phyloP scores from a whole-genome alignment of 768 basidiomycete species.

The Coprinellus micaceus region DNA sequence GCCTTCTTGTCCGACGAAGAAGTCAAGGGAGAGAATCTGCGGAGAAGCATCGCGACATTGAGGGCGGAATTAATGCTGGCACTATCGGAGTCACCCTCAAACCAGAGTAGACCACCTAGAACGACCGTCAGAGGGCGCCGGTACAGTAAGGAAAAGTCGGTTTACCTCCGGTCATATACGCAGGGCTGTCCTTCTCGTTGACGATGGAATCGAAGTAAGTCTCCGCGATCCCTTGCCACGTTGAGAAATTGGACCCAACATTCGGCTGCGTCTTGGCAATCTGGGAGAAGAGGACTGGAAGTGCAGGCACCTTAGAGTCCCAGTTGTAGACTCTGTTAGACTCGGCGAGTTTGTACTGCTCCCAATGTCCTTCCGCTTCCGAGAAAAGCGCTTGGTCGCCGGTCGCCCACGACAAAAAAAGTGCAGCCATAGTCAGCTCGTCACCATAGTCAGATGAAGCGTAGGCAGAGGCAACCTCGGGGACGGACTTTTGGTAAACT shows the following conservation, averaged over 20 bases:
- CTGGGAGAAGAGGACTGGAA: conserved; percentile 74
- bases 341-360: conserved; percentile 49
- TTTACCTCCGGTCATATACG: conserved; percentile 60
- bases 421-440: conserved; percentile 70
- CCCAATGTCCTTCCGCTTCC: conserved; percentile 62
- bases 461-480: conserved; percentile 61
- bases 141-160: neutral
- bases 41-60: conserved; percentile 81
- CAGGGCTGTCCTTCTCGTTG: conserved; percentile 43
- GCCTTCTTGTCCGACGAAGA: conserved; percentile 53
- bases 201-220: conserved; percentile 71
- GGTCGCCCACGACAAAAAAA: conserved; percentile 71
- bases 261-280: conserved; percentile 54
- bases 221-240: conserved; percentile 72
- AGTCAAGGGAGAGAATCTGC: conserved; percentile 72
- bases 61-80: conserved; percentile 84
- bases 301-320: conserved; percentile 79
- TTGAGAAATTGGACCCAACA: conserved; percentile 52
- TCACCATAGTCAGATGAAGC: conserved; percentile 69
- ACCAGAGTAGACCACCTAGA: conserved; percentile 77
- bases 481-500: conserved; percentile 69
- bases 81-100: conserved; percentile 75
- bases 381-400: conserved; percentile 56
- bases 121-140: neutral
- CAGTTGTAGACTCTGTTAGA: conserved; percentile 75